Conservation (phyloP, 202 grass and related monocot genomes). For the Hordeum pubiflorum region DNA sequence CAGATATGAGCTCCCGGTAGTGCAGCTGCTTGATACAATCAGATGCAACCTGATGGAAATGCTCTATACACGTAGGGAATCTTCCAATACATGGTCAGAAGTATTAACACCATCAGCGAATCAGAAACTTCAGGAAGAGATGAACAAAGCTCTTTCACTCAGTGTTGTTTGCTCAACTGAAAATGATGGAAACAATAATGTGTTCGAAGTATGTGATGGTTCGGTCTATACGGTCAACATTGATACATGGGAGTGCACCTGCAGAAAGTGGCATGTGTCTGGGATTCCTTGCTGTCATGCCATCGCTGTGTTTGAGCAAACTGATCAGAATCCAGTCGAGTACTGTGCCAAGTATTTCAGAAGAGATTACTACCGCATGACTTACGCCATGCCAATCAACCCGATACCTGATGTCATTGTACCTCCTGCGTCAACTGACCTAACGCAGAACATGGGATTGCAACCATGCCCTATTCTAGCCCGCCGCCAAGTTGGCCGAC, state of each 20-base stretch:
- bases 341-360: conserved; percentile 71
- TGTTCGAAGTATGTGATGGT: conserved; percentile 66
- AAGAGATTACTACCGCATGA: conserved; percentile 45
- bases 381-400: conserved; percentile 62
- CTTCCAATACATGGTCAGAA: conserved; percentile 51
- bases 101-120: conserved; percentile 48
- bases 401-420: conserved; percentile 65
- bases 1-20: conserved; percentile 59
- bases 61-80: conserved; percentile 51
- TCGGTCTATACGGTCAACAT: conserved; percentile 48
- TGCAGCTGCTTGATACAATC: conserved; percentile 68
- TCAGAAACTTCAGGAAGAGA: conserved; percentile 54
- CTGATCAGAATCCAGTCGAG: conserved; percentile 33
- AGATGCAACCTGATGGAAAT: conserved; percentile 75
- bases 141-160: conserved; percentile 44
- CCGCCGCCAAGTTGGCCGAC: conserved; percentile 49
- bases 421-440: conserved; percentile 28
- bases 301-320: conserved; percentile 51
- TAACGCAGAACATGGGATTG: conserved; percentile 9
- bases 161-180: conserved; percentile 47
- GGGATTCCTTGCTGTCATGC: conserved; percentile 64
- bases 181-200: conserved; percentile 26
- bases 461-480: conserved; percentile 36
- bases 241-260: conserved; percentile 64
- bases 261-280: conserved; percentile 52